Evolutionary conservation across 495 filamentous ascomycete species (phyloP), one percentile per base, ranked within the genome.

Genomic region (Xylaria venustula): DNA sequence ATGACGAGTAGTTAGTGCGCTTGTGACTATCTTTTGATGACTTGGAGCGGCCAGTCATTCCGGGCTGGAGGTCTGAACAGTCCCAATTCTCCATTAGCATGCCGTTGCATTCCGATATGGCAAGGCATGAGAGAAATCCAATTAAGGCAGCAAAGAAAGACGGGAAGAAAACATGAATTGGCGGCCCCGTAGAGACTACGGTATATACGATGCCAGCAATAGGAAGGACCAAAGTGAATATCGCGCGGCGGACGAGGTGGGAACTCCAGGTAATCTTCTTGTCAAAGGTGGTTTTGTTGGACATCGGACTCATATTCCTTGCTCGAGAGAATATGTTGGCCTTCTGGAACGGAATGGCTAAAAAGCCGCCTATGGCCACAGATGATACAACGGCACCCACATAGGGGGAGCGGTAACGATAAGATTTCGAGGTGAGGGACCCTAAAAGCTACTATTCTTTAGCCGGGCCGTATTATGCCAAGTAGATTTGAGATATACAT

Each of bases 31-130:
- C 64, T 63, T 85, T 86, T 42, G 74, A 71, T 58, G 75, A 74
- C 34, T 67, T 79, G 54, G 75, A 77, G 17, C 79, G 76, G 49
- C 83, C 81, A 52, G 86, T 85, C 78, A 86, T 84, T 67, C 88
- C 70, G 11, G 79, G 73, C 42, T 74, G 86, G 1, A 90, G 79
- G 64, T 92, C 90, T 20, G 87, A 90, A 6, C 86, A 88, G 69
- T 92, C 89, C 68, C 84, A 92, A 19, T 86, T 86, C 66, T 92
- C 89, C 90, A 91, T 92, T 72, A 92, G 79, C 51, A 92, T 75
- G 4, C 88, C 86, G 60, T 87, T 80, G 71, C 88, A 90, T 71
- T 92, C 90, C 9, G 89, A 83, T 42, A 92, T 86, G 28, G 87
- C 88, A 22, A 92, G 81, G 41, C 85, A 86, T 2, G 85, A 87